These are phyloP conservation scores for Haematococcus sp. DNA, from an alignment of 139 green algal species.

Conservation along the genomic window DNA sequence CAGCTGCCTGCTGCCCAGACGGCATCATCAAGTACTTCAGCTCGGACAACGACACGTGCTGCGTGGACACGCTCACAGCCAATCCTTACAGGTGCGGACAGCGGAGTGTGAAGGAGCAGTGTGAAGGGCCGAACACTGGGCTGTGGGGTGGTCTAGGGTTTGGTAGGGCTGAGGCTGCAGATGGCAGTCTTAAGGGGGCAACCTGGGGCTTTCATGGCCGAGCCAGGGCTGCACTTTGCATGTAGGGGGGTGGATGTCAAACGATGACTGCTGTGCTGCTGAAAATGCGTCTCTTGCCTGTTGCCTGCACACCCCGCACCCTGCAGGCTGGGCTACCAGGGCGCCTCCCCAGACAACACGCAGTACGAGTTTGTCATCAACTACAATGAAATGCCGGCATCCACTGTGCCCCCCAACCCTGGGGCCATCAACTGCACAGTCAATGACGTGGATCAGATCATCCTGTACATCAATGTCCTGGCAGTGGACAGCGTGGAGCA, in stretches of 20 bases:
- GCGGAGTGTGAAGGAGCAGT: too few relatives aligned
- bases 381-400: conserved; percentile 1
- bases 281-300: too few relatives aligned
- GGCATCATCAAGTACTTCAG: conserved; percentile 14
- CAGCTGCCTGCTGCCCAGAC: conserved; percentile 25
- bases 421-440: conserved; percentile 15
- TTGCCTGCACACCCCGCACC: too few relatives aligned
- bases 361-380: conserved; percentile 10
- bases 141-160: too few relatives aligned
- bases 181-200: too few relatives aligned
- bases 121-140: too few relatives aligned
- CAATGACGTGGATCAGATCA: conserved; percentile 21
- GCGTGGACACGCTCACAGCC: conserved; percentile 24
- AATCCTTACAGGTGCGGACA: conserved; percentile 17
- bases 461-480: background rate
- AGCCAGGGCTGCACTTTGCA: too few relatives aligned
- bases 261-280: too few relatives aligned
- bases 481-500: background rate
- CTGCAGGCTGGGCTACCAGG: too few relatives aligned
- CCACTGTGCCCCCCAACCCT: background rate
- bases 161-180: too few relatives aligned
- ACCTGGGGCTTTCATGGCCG: too few relatives aligned
- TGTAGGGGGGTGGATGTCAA: too few relatives aligned
- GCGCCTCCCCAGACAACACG: background rate
- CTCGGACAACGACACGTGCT: conserved; percentile 16